Evolutionary conservation across 2,329 filamentous ascomycete genomes (phyloP).

Genomic region (Sphaerulina vaccinii): DNA sequence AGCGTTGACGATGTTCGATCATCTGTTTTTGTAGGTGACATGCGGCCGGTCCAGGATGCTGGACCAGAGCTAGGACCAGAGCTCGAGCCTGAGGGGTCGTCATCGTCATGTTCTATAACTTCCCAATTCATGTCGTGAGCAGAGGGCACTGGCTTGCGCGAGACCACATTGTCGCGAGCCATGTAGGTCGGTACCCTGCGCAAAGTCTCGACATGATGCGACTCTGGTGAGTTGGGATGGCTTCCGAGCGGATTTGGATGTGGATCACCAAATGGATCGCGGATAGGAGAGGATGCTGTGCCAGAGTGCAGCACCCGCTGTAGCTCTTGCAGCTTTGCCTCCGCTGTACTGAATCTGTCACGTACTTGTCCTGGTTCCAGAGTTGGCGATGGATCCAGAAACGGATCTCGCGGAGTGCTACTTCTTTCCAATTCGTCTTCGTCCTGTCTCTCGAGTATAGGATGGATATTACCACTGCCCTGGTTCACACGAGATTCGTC

Average conservation of each 20-base stretch:
- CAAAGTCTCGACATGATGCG: constrained; percentile 25
- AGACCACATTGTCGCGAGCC: constrained; percentile 18
- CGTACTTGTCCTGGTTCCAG: constrained; percentile 21
- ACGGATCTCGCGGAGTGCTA: constrained; percentile 37
- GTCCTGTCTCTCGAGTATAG: constrained; percentile 26
- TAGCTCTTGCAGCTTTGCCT: constrained; percentile 21
- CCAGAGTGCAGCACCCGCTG: constrained; percentile 18
- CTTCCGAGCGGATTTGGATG: constrained; percentile 40
- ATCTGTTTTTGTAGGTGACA: constrained; percentile 53
- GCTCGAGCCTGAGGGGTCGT: constrained; percentile 11
- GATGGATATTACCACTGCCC: constrained; percentile 43
- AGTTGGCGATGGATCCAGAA: constrained; percentile 39
- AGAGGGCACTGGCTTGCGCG: constrained; percentile 22
- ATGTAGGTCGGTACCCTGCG: constrained; percentile 29
- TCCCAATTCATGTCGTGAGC: constrained; percentile 33
- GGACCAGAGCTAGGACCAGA: background rate
- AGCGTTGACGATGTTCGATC: constrained; percentile 58
- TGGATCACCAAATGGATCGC: constrained; percentile 44
- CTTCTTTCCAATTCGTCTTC: constrained; percentile 18
- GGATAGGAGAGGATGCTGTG: constrained; percentile 4
- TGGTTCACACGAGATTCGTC: constrained; percentile 51
- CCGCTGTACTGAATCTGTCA: constrained; percentile 17
- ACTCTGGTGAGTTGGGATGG: constrained; percentile 34
- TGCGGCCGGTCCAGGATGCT: constrained; percentile 34
- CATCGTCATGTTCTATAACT: constrained; percentile 21